Evolutionary conservation across 2,329 filamentous ascomycete species (phyloP).

Genomic region (Colletotrichum australisinense): DNA sequence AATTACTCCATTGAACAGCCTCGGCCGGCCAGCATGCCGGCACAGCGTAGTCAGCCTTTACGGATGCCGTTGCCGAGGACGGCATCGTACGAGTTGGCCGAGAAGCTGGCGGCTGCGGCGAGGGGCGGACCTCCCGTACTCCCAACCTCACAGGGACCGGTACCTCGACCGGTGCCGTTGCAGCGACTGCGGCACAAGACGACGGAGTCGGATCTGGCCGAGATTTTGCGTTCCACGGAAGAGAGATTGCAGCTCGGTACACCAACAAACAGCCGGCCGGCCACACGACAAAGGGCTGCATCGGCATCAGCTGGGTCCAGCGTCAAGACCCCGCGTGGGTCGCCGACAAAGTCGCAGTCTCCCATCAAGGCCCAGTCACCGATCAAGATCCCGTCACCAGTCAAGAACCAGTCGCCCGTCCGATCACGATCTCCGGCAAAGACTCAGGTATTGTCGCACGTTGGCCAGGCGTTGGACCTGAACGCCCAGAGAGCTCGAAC

Average conservation of each 20-base stretch:
- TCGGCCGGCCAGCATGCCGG: constrained; percentile 23
- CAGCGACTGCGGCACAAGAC: constrained; percentile 43
- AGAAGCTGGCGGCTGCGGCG: constrained; percentile 34
- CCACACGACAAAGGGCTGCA: constrained; percentile 44
- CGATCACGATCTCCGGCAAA: neutral
- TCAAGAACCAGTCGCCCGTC: neutral
- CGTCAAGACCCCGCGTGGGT: constrained; percentile 20
- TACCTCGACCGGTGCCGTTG: constrained; percentile 30
- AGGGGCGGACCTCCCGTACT: constrained; percentile 26
- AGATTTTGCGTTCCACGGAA: constrained; percentile 66
- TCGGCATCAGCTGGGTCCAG: constrained; percentile 38
- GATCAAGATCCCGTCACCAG: constrained; percentile 1
- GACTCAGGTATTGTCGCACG: neutral
- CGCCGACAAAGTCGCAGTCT: constrained; percentile 15
- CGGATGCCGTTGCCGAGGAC: constrained; percentile 31
- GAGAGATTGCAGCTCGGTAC: constrained; percentile 57
- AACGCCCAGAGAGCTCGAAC: constrained; percentile 1
- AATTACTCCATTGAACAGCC: constrained; percentile 25
- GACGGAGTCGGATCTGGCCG: constrained; percentile 60
- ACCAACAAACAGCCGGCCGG: constrained; percentile 42
- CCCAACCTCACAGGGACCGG: constrained; percentile 32
- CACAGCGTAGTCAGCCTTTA: constrained; percentile 3
- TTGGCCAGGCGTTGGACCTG: constrained; percentile 5
- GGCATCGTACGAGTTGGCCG: constrained; percentile 34
- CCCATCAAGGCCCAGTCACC: neutral